Conservation (phyloP, 805 yeast species). For the Lipomyces sp. region DNA sequence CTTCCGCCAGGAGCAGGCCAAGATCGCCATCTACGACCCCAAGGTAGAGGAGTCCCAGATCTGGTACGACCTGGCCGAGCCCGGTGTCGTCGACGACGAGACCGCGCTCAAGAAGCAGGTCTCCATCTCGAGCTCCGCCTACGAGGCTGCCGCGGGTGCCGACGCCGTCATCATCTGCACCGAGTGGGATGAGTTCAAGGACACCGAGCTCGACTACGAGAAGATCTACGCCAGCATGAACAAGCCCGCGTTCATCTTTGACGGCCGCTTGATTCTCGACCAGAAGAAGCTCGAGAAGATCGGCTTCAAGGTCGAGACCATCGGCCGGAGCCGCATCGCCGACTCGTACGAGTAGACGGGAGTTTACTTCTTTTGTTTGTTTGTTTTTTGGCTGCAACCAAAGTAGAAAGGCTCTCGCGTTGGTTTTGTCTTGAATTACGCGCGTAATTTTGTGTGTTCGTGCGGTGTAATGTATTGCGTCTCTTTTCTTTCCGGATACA, state of each 20-base stretch:
- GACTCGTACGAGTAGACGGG: slow-evolving; percentile 19
- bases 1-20: slow-evolving; percentile 34
- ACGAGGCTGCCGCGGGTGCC: slow-evolving; percentile 34
- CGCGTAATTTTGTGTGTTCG: background rate
- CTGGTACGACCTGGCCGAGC: slow-evolving; percentile 32
- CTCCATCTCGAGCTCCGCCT: slow-evolving; percentile 30
- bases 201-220: slow-evolving; percentile 32
- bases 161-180: slow-evolving; percentile 35
- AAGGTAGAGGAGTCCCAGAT: slow-evolving; percentile 35
- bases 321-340: slow-evolving; percentile 31
- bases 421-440: background rate
- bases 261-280: slow-evolving; percentile 33
- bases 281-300: slow-evolving; percentile 31
- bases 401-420: too few species aligned
- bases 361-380: too few species aligned
- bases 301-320: slow-evolving; percentile 35
- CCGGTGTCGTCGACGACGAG: slow-evolving; percentile 28
- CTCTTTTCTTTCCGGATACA: background rate
- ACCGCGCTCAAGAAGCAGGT: slow-evolving; percentile 29
- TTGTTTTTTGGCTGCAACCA: too few species aligned
- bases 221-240: slow-evolving; percentile 33
- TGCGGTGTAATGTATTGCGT: background rate
- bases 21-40: slow-evolving; percentile 36
- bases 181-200: slow-evolving; percentile 37
- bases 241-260: slow-evolving; percentile 36